A percentile compares a stretch with the other conserved stretches of the same genome.
Evolutionary conservation across 2,329 filamentous ascomycete genomes (phyloP).

Genomic region (Sphaerostilbella broomeana): DNA sequence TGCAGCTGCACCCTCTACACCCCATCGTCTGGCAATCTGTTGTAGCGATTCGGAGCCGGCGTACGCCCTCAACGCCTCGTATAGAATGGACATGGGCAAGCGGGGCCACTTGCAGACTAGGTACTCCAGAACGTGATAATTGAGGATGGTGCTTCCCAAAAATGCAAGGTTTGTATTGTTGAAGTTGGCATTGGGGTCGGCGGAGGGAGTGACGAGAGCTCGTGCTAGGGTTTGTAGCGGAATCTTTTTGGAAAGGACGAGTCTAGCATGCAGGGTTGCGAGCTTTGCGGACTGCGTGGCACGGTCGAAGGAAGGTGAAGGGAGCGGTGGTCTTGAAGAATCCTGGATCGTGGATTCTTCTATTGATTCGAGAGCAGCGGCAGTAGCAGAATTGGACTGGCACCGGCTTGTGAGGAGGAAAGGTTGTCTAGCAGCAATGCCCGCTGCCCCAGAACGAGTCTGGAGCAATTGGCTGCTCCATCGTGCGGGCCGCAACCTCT

Average conservation of each 20-base stretch:
- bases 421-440: conserved; percentile 20
- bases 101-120: conserved; percentile 86
- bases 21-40: conserved; percentile 77
- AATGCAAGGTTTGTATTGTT: conserved; percentile 83
- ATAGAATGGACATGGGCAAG: conserved; percentile 80
- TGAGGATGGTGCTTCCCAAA: conserved; percentile 74
- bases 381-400: conserved; percentile 31
- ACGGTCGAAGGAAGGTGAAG: conserved; percentile 63
- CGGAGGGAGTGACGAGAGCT: conserved; percentile 77
- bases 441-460: conserved; percentile 24
- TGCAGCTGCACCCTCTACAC: conserved; percentile 77
- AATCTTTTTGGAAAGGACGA: conserved; percentile 73
- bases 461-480: conserved; percentile 36
- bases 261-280: conserved; percentile 82
- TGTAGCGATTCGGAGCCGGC: conserved; percentile 68
- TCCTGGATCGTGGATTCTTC: conserved; percentile 17
- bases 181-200: conserved; percentile 70
- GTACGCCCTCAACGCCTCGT: conserved; percentile 79
- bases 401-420: conserved; percentile 22
- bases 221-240: conserved; percentile 82
- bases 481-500: conserved; percentile 36
- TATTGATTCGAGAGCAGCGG: conserved; percentile 19
- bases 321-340: conserved; percentile 37
- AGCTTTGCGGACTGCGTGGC: conserved; percentile 78
- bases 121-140: conserved; percentile 84